A percentile compares a stretch with the other conserved stretches of the same genome.
Conservation (phyloP, 2,329 filamentous ascomycete genomes). For the Fusarium sp. region DNA sequence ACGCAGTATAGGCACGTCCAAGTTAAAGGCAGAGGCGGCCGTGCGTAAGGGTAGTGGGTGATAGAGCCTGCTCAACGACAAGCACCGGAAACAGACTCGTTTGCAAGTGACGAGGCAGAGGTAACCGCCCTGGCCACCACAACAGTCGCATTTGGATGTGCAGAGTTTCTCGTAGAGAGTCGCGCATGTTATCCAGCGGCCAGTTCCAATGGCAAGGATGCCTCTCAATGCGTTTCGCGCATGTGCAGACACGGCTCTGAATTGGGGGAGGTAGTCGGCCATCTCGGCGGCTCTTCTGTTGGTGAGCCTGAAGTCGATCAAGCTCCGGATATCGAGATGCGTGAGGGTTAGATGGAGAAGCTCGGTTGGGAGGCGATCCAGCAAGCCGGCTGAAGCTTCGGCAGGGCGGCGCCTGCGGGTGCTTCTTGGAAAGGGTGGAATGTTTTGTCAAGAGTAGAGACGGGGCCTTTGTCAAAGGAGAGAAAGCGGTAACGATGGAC, state of each 20-base stretch:
- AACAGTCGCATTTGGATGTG: not conserved
- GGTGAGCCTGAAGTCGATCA: not conserved
- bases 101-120: slow-evolving; percentile 19
- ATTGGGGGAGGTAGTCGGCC: not conserved
- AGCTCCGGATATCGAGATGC: not conserved
- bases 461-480: not conserved
- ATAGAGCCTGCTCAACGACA: not conserved
- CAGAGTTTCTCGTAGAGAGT: slow-evolving; percentile 1
- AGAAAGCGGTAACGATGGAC: not conserved
- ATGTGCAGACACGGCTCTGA: not conserved
- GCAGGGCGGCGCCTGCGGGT: not conserved
- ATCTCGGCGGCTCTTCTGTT: not conserved
- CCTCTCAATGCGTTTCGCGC: not conserved
- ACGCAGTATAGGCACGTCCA: not conserved
- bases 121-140: slow-evolving; percentile 1
- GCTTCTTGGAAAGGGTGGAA: not conserved
- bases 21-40: not conserved
- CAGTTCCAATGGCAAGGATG: not conserved
- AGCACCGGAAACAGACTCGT: slow-evolving; percentile 1
- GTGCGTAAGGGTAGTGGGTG: not conserved
- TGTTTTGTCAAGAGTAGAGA: not conserved
- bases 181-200: not conserved
- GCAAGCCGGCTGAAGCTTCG: not conserved
- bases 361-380: not conserved
- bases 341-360: not conserved